A percentile compares a stretch with the other conserved stretches of the same genome.
These are phyloP conservation scores for Ophiostoma novo-ulmi DNA, from an alignment of 2,329 filamentous ascomycete genomes.

Conservation along the genomic window DNA sequence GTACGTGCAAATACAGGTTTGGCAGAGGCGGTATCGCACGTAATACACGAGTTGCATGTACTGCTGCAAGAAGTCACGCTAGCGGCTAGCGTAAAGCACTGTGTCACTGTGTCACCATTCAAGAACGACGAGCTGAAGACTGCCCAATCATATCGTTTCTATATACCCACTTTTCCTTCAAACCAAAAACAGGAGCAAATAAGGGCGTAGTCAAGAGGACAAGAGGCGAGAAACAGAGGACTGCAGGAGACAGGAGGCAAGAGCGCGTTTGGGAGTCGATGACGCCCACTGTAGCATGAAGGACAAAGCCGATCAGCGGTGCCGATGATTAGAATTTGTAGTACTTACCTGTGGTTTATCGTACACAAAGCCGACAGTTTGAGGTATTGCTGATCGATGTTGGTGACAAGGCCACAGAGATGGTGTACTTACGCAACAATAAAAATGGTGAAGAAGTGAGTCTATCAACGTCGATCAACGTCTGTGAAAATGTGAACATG, in stretches of 20 bases:
- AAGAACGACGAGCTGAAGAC: neutral
- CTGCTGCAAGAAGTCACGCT: conserved; percentile 16
- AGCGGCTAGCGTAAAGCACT: conserved; percentile 20
- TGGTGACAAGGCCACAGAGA: neutral
- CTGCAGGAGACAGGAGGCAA: conserved; percentile 19
- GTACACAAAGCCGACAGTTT: neutral
- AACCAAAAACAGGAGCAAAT: neutral
- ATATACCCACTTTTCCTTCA: conserved; percentile 13
- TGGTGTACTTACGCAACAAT: neutral
- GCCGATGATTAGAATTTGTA: conserved; percentile 27
- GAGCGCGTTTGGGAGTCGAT: conserved; percentile 12
- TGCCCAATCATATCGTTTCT: conserved; percentile 19
- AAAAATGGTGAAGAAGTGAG: neutral
- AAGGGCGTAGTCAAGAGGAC: conserved; percentile 5
- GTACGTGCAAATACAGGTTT: neutral
- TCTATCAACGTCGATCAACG: too few relatives aligned
- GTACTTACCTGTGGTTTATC: neutral
- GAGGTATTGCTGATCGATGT: neutral
- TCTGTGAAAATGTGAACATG: neutral
- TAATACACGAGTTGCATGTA: neutral
- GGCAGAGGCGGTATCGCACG: neutral
- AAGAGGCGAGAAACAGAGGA: conserved; percentile 12
- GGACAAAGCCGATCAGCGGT: conserved; percentile 34
- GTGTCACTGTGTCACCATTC: conserved; percentile 20
- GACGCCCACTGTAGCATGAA: conserved; percentile 19